These are phyloP conservation scores for Pelargonium myrrhifolium DNA, from an alignment of 441 rosid species.

Conservation along the genomic window DNA sequence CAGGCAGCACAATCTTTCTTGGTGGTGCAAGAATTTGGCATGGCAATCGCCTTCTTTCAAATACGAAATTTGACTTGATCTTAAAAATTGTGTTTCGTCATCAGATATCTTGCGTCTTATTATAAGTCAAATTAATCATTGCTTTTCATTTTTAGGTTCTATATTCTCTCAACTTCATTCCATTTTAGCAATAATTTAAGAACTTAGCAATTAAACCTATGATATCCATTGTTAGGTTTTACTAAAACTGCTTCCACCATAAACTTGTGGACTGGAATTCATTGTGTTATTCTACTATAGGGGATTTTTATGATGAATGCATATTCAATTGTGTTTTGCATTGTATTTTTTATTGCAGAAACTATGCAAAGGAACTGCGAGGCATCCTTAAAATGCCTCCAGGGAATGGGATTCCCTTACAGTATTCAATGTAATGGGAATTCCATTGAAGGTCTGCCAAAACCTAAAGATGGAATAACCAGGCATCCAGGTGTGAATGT, in stretches of 20 bases:
- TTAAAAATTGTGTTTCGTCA: background rate
- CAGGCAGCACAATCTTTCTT: no score
- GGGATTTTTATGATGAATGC: background rate
- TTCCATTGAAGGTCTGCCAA: slow-evolving; percentile 30
- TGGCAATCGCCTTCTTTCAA: background rate
- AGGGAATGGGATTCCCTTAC: slow-evolving; percentile 32
- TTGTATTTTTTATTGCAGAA: slow-evolving; percentile 28
- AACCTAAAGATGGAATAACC: slow-evolving; percentile 30
- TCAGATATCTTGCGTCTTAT: background rate
- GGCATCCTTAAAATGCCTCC: slow-evolving; percentile 52
- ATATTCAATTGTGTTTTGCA: background rate
- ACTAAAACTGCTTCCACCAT: background rate
- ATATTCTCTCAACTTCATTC: background rate
- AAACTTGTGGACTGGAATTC: background rate
- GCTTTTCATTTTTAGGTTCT: background rate
- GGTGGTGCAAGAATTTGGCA: background rate
- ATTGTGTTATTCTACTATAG: background rate
- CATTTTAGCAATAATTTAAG: background rate
- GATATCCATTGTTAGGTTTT: background rate
- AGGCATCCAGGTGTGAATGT: slow-evolving; percentile 25
- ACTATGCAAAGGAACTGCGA: slow-evolving; percentile 40
- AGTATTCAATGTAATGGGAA: slow-evolving; percentile 27
- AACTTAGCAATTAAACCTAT: background rate
- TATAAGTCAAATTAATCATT: background rate
- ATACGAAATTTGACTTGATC: background rate